Base-by-base conservation (phyloP, 495 filamentous ascomycete genomes). In the Aspergillus asperescens region DNA sequence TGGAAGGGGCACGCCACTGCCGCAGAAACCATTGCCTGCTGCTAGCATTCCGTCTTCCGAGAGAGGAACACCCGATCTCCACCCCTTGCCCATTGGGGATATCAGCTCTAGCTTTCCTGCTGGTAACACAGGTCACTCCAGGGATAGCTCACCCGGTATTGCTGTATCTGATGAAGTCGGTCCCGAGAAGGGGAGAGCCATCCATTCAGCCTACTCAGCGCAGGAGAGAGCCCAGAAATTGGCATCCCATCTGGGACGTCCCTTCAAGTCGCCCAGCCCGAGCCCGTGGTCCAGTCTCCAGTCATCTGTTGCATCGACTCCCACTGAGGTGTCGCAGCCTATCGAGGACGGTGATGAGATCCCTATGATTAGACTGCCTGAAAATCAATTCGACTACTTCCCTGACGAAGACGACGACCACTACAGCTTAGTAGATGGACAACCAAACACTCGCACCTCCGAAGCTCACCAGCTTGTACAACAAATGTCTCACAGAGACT, bases 21-120 rank as follows among this genome's bases (percentile, higher is more conserved):
- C 60, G 39, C 70, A 72, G 60, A 67, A 56, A 46, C 68, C 71
- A 28, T 50, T 60, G 43, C 69, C 69, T 55, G 66, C 62, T 19
- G 67, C 67, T 55, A 72, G 61, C 70, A 74, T 75, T 75, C 70
- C 72, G 55, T 50, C 48, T 39, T 49, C 61, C 45, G 69, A 66
- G 57, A 70, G 54, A 43, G 27, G 49, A n/a, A 29, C 62, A 50
- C 19, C 52, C 28, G 62, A 63, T 43, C 46, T 60, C 53, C 65
- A 58, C 52, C 60, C 53, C 28, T 53, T 49, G 23, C 55, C 62
- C 45, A 54, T 63, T 59, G 56, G 64, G 52, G 68, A 67, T 40
- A 54, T 57, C 50, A 62, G 57, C 59, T 51, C 61, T 35, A 54
- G 56, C 57, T 64, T 65, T 51, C 63, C 70, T 59, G 56, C 52